Conservation (phyloP, 257 asterid genomes). For the Ocimum tenuiflorum region DNA sequence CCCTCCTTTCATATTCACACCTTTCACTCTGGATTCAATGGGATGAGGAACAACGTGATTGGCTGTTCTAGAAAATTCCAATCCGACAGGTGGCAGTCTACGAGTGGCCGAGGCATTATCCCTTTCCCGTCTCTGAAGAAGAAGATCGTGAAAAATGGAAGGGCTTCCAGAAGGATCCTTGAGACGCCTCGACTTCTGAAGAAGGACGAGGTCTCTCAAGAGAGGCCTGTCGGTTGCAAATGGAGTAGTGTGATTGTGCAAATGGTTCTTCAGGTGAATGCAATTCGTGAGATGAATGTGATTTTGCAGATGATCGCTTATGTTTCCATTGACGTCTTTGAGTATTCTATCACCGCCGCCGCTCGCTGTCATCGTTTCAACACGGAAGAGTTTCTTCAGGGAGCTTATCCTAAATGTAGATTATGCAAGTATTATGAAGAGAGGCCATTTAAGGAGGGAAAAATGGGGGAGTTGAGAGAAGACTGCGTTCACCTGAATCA, state of each 20-base stretch:
- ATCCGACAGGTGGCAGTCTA: conserved; percentile 35
- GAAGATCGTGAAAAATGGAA: conserved; percentile 18
- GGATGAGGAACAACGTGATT: background rate
- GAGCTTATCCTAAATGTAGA: conserved; percentile 1
- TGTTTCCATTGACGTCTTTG: conserved; percentile 60
- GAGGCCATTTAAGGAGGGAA: background rate
- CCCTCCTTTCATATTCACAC: conserved; percentile 15
- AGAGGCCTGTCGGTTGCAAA: conserved; percentile 50
- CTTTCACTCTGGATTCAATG: background rate
- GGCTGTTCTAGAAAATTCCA: too few species aligned
- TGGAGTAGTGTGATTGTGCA: conserved; percentile 85
- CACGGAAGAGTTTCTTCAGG: conserved; percentile 13
- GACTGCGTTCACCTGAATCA: conserved; percentile 56
- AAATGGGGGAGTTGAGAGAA: conserved; percentile 7
- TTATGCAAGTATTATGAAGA: background rate
- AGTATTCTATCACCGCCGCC: conserved; percentile 59
- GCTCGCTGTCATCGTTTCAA: conserved; percentile 41
- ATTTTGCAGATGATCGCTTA: conserved; percentile 68
- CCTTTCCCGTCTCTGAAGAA: too few species aligned
- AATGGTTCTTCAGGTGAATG: conserved; percentile 90
- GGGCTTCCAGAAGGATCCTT: conserved; percentile 88
- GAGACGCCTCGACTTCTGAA: conserved; percentile 73
- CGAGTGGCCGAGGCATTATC: conserved; percentile 46
- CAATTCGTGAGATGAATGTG: conserved; percentile 93
- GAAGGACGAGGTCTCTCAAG: conserved; percentile 71